Evolutionary conservation across 164 flowering plant species (phyloP).

Genomic region (Vitis vinifera): ASM3070453v1 NC_081813.1:21389001-21389500

Average conservation of each 20-base stretch:
- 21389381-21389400: slow-evolving; percentile 73
- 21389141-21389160: slow-evolving; percentile 4
- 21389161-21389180: background rate
- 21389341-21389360: slow-evolving; percentile 63
- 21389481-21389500: slow-evolving; percentile 83
- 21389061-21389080: slow-evolving; percentile 89
- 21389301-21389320: slow-evolving; percentile 71
- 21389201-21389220: background rate
- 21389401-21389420: background rate
- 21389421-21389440: background rate
- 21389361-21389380: slow-evolving; percentile 50
- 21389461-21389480: slow-evolving; percentile 1
- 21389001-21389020: too few relatives aligned
- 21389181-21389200: background rate
- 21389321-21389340: slow-evolving; percentile 58
- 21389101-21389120: slow-evolving; percentile 97
- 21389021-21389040: slow-evolving; percentile 33
- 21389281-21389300: slow-evolving; percentile 88
- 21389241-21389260: background rate
- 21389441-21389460: background rate
- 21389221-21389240: background rate
- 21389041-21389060: slow-evolving; percentile 90
- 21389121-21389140: slow-evolving; percentile 63
- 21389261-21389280: slow-evolving; percentile 88
- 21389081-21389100: slow-evolving; percentile 90